Evolutionary conservation across 768 basidiomycete genomes (phyloP).

Genomic region (Auriscalpium orientale): DNA sequence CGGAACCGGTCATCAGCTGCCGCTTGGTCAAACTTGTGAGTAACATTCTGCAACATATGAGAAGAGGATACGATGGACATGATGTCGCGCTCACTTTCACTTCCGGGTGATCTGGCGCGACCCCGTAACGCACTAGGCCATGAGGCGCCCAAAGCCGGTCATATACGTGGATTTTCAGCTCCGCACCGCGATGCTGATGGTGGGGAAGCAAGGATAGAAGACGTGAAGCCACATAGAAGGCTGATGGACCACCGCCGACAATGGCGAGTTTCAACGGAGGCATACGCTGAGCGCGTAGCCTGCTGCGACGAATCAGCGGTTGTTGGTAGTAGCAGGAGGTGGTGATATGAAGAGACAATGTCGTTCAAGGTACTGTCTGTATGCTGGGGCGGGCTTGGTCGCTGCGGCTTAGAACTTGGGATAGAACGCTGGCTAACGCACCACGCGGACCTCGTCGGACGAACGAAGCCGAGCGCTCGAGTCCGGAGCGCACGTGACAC

Average conservation of each 20-base stretch:
- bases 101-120: slow-evolving; percentile 97
- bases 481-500: no score
- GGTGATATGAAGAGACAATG: no score
- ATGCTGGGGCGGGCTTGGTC: no score
- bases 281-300: slow-evolving; percentile 5
- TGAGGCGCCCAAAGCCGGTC: slow-evolving; percentile 93
- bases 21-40: slow-evolving; percentile 84
- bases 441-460: no score
- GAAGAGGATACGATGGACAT: not conserved
- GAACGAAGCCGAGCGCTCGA: no score
- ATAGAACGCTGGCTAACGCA: no score
- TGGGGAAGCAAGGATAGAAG: slow-evolving; percentile 58
- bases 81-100: slow-evolving; percentile 61
- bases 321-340: no score
- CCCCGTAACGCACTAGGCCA: slow-evolving; percentile 91
- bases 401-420: no score
- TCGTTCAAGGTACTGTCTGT: no score
- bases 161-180: slow-evolving; percentile 72
- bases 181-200: slow-evolving; percentile 25
- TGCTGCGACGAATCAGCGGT: no score
- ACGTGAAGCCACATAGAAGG: slow-evolving; percentile 87
- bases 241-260: slow-evolving; percentile 93
- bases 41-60: slow-evolving; percentile 69
- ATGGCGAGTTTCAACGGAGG: slow-evolving; percentile 69
- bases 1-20: slow-evolving; percentile 74